Percentiles rank a stretch among this genome's conserved stretches.
These are phyloP conservation scores for Pyricularia grisea DNA, from an alignment of 2,329 filamentous ascomycete genomes.

Conservation along the genomic window DNA sequence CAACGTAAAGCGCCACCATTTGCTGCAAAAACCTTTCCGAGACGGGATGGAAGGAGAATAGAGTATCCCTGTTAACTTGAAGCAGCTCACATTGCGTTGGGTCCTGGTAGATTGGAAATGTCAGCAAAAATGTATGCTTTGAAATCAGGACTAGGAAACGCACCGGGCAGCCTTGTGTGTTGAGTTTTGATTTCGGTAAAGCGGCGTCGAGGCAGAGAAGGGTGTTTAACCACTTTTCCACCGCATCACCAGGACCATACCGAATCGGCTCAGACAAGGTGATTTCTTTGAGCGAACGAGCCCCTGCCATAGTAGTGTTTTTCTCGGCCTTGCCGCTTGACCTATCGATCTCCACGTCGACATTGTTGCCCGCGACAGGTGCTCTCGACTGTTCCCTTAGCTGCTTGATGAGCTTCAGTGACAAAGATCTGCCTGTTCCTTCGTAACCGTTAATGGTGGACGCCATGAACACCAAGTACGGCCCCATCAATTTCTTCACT, in stretches of 20 bases:
- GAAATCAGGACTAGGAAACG: not conserved
- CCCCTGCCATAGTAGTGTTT: conserved; percentile 49
- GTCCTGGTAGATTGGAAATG: conserved; percentile 32
- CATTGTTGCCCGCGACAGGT: conserved; percentile 37
- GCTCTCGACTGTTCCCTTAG: conserved; percentile 83
- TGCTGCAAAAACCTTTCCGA: conserved; percentile 96
- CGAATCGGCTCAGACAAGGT: conserved; percentile 89
- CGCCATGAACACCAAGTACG: conserved; percentile 97
- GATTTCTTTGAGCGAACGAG: conserved; percentile 80
- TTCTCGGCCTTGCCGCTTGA: conserved; percentile 67
- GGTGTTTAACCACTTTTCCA: conserved; percentile 95
- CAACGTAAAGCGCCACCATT: conserved; percentile 96
- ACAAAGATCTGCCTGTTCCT: conserved; percentile 88
- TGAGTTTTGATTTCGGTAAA: conserved; percentile 65
- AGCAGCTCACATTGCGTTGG: conserved; percentile 86
- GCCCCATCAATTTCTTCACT: conserved; percentile 89
- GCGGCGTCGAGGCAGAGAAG: conserved; percentile 91
- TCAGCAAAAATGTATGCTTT: not conserved
- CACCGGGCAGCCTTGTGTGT: conserved; percentile 63
- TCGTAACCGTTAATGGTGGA: conserved; percentile 99
- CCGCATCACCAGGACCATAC: conserved; percentile 81
- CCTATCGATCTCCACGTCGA: conserved; percentile 63
- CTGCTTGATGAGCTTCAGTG: conserved; percentile 94
- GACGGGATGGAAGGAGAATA: conserved; percentile 96
- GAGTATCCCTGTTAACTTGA: conserved; percentile 89